Percentiles rank a stretch among this genome's conserved stretches.
Conservation (phyloP, 2,329 filamentous ascomycete genomes). For the Aspergillus jensenii region DNA sequence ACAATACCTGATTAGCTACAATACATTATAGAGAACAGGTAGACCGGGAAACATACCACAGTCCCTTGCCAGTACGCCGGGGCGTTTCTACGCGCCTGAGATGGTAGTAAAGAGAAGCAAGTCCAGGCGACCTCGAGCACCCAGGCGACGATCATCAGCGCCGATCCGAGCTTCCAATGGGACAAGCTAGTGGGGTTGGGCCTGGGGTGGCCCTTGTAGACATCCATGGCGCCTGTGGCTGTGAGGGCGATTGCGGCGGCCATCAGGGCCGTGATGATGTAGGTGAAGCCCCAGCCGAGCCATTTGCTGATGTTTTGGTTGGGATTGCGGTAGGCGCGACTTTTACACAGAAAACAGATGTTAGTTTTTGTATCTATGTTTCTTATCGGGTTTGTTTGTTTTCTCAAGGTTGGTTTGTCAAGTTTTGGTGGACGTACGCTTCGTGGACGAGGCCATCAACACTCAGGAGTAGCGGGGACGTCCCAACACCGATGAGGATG, state of each 20-base stretch:
- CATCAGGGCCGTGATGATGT: neutral
- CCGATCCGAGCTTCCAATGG: slow-evolving; percentile 8
- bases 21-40: neutral
- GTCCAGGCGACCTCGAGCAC: slow-evolving; percentile 8
- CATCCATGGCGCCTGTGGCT: slow-evolving; percentile 5
- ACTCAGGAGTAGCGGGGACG: slow-evolving; percentile 38
- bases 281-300: slow-evolving; percentile 2
- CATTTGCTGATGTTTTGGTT: neutral
- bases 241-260: slow-evolving; percentile 6
- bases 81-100: neutral
- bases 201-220: slow-evolving; percentile 7
- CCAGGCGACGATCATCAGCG: slow-evolving; percentile 10
- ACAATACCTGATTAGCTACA: no score
- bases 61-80: slow-evolving; percentile 4
- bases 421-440: slow-evolving; percentile 24
- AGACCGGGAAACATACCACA: slow-evolving; percentile 1
- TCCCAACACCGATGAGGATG: slow-evolving; percentile 39
- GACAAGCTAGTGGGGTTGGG: neutral
- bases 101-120: neutral
- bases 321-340: slow-evolving; percentile 21
- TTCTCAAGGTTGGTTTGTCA: neutral
- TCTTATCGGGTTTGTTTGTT: neutral
- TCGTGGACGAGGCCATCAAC: slow-evolving; percentile 37
- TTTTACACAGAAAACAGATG: neutral
- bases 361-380: neutral